Evolutionary conservation across 1,139 yeast species (phyloP).

Genomic region (Saccharomyces hybrid): DNA sequence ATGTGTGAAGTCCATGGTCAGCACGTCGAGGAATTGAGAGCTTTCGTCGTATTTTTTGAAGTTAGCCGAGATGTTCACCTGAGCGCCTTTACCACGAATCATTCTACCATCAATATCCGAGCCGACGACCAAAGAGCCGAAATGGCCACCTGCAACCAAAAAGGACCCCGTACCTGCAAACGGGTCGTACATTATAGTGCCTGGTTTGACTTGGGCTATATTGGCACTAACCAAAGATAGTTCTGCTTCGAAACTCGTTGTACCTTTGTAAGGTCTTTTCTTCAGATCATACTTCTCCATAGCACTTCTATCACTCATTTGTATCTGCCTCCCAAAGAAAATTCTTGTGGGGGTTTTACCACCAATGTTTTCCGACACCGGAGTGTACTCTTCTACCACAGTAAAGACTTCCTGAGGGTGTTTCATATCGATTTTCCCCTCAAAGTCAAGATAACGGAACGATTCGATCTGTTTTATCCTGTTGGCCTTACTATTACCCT

Average conservation of each 20-base stretch:
- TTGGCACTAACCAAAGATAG: slow-evolving; percentile 77
- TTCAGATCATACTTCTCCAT: slow-evolving; percentile 76
- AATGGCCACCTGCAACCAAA: slow-evolving; percentile 78
- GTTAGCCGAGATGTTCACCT: slow-evolving; percentile 50
- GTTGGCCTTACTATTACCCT: slow-evolving; percentile 50
- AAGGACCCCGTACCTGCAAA: slow-evolving; percentile 97
- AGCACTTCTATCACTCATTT: slow-evolving; percentile 55
- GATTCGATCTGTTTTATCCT: slow-evolving; percentile 62
- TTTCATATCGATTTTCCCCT: slow-evolving; percentile 74
- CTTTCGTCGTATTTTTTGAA: slow-evolving; percentile 66
- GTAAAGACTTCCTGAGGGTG: slow-evolving; percentile 67
- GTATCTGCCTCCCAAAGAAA: slow-evolving; percentile 73
- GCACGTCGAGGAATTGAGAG: slow-evolving; percentile 56
- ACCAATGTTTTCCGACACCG: slow-evolving; percentile 42
- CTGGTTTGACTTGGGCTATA: slow-evolving; percentile 63
- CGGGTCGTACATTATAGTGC: slow-evolving; percentile 79
- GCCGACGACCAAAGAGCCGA: slow-evolving; percentile 75
- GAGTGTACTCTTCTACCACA: slow-evolving; percentile 62
- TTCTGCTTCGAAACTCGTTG: slow-evolving; percentile 93
- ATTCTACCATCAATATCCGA: slow-evolving; percentile 88
- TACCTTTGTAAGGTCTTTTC: slow-evolving; percentile 82
- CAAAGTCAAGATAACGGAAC: slow-evolving; percentile 59
- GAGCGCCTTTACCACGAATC: slow-evolving; percentile 57
- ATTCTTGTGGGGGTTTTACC: slow-evolving; percentile 48
- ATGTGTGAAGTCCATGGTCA: slow-evolving; percentile 93